Evolutionary conservation across 805 yeast genomes (phyloP), one percentile per base, ranked within the genome.

Genomic region (Candida alai): DNA sequence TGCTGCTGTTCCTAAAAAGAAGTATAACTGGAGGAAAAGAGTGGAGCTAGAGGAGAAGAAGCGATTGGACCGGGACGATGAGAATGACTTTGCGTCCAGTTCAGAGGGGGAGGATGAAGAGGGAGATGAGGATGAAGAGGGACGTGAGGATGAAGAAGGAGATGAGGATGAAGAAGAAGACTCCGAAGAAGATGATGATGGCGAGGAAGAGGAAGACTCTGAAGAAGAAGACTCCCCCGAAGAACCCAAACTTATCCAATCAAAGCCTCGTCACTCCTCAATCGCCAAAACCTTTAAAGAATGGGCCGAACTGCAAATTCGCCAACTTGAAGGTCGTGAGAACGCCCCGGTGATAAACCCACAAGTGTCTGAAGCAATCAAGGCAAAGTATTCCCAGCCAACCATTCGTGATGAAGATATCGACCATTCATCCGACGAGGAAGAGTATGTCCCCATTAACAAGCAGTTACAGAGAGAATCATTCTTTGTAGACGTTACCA

Each of bases 291-390:
- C 78, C 12, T 93, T 93, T 67, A 85, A 84, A 58, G 74, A 74
- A 13, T 93, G 98, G 97, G 96, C 96, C 0, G 84, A 80, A 44
- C 60, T 70, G 22, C 84, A 84, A 49, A 74, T 80, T 4, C 76
- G 81, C 38, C 67, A 73, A 40, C 60, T 78, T 24, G 85, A 78
- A 45, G 87, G 84, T 1, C 67, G 79, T 17, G 70, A 73, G 5
- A 30, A 21, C 11, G 76, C 57, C 29, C 50, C 56, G 39, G 58
- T 60, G 1, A 6, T 13, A 3, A 28, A 19, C 8, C 65, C 78
- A 3, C 74, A 68, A 2, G 65, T 74, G 2, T 68, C 73, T 16
- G 54, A 68, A 11, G 67, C 66, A 14, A 62, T 74, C 12, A 78
- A 78, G 34, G 41, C 52, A 10, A 38, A 59, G 34, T 62, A 60